phyloP scores from a whole-genome alignment of 1,139 yeast species.

The Debaryomyces subglobosus region DNA sequence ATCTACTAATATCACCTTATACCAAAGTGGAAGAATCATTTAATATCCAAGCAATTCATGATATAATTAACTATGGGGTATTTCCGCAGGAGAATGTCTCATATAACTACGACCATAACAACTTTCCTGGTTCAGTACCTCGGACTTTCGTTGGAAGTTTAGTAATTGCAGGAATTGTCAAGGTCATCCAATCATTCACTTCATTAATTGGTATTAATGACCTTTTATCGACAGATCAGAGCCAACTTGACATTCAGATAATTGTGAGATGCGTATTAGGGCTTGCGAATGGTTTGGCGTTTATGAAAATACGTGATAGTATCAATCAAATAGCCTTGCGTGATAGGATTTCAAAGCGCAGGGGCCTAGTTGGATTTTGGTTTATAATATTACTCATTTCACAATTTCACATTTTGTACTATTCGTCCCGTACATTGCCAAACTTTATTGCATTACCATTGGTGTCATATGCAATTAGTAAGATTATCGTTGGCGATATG shows the following conservation, averaged over 20 bases:
- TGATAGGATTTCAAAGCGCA: conserved; percentile 19
- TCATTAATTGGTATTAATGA: conserved; percentile 25
- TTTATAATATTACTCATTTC: conserved; percentile 58
- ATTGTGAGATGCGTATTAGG: conserved; percentile 59
- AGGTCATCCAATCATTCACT: conserved; percentile 31
- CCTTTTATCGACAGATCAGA: conserved; percentile 21
- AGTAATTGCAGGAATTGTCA: conserved; percentile 45
- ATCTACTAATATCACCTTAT: conserved; percentile 67
- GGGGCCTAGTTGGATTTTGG: conserved; percentile 52
- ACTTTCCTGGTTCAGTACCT: conserved; percentile 90
- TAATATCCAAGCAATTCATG: conserved; percentile 88
- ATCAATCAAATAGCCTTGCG: conserved; percentile 29
- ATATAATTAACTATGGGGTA: conserved; percentile 67
- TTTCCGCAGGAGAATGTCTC: conserved; percentile 36
- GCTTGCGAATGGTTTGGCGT: conserved; percentile 41
- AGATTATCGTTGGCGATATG: conserved; percentile 52
- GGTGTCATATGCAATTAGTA: conserved; percentile 58
- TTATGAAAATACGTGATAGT: conserved; percentile 30
- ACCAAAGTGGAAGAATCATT: conserved; percentile 96
- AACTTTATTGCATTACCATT: conserved; percentile 84
- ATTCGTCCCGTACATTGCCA: conserved; percentile 81
- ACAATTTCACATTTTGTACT: conserved; percentile 81
- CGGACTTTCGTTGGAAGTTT: conserved; percentile 82
- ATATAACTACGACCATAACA: conserved; percentile 65
- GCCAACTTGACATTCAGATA: conserved; percentile 50